Evolutionary conservation across 2,329 filamentous ascomycete genomes (phyloP).

Genomic region (Pseudogymnoascus sp.): DNA sequence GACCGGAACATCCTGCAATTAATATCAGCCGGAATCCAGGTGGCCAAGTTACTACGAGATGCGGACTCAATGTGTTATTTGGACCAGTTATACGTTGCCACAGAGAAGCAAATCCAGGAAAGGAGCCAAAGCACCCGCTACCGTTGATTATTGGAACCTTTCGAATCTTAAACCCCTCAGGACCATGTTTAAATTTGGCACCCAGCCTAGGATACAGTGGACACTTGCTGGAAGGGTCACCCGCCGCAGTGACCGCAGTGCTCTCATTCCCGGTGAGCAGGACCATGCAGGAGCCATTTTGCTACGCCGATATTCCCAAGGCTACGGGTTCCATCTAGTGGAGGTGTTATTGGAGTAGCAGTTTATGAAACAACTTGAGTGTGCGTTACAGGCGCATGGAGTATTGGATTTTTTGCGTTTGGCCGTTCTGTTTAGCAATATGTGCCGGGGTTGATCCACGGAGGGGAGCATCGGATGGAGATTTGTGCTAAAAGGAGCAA

Average conservation of each 20-base stretch:
- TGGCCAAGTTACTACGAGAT: constrained; percentile 81
- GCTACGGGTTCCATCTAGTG: background rate
- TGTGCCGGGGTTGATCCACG: constrained; percentile 1
- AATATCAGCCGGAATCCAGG: constrained; percentile 79
- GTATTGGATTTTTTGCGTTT: constrained; percentile 1
- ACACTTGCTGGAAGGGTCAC: background rate
- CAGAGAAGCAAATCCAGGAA: constrained; percentile 71
- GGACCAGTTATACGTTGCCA: constrained; percentile 73
- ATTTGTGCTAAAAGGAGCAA: constrained; percentile 3
- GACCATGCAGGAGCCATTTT: background rate
- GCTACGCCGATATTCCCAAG: background rate
- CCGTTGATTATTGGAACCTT: constrained; percentile 17
- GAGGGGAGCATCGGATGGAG: background rate
- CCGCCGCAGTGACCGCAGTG: background rate
- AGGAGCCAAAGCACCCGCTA: constrained; percentile 37
- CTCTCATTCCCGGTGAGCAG: constrained; percentile 6
- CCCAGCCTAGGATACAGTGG: background rate
- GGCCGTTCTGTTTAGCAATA: background rate
- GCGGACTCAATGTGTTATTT: constrained; percentile 75
- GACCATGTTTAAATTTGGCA: background rate
- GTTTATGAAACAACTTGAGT: background rate
- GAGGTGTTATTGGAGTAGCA: constrained; percentile 2
- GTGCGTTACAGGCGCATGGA: background rate
- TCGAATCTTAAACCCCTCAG: constrained; percentile 9
- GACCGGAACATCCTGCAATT: constrained; percentile 83